phyloP scores from a whole-genome alignment of 352 stramenopile genomes.

The Globisporangium ultimum region DNA sequence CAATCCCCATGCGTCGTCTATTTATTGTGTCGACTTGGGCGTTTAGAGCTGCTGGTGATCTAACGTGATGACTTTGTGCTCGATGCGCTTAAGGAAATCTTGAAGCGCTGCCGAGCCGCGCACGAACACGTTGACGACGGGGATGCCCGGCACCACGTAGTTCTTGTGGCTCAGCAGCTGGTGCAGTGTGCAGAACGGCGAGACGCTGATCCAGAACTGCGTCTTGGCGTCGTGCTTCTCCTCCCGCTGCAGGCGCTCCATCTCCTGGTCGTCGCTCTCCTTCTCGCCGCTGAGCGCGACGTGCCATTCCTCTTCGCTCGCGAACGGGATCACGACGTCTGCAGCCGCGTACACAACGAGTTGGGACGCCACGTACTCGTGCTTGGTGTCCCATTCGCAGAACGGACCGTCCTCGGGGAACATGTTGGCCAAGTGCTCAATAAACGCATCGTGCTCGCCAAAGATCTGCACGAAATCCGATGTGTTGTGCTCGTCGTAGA shows the following conservation, averaged over 20 bases:
- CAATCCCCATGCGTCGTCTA: slow-evolving; percentile 16
- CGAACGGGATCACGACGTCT: slow-evolving; percentile 71
- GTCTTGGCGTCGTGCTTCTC: slow-evolving; percentile 76
- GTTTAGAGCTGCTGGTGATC: slow-evolving; percentile 22
- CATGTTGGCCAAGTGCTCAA: slow-evolving; percentile 88
- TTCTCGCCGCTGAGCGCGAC: slow-evolving; percentile 68
- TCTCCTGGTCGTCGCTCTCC: slow-evolving; percentile 68
- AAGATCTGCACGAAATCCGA: slow-evolving; percentile 84
- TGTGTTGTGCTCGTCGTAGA: slow-evolving; percentile 84
- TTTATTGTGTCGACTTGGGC: neutral
- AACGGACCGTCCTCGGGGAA: slow-evolving; percentile 85
- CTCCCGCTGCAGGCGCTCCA: slow-evolving; percentile 53
- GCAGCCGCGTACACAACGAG: slow-evolving; percentile 73
- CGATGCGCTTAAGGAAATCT: slow-evolving; percentile 69
- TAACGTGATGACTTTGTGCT: slow-evolving; percentile 51
- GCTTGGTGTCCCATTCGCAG: slow-evolving; percentile 70
- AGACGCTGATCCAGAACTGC: slow-evolving; percentile 75
- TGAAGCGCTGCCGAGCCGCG: slow-evolving; percentile 53
- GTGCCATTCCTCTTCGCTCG: slow-evolving; percentile 65
- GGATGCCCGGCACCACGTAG: slow-evolving; percentile 83
- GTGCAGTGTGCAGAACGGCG: slow-evolving; percentile 75
- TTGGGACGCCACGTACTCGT: slow-evolving; percentile 74
- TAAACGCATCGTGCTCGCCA: slow-evolving; percentile 73
- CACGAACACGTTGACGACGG: slow-evolving; percentile 83
- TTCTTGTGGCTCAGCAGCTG: slow-evolving; percentile 64